Base-by-base conservation (phyloP, 2,329 filamentous ascomycete genomes). In the Alternaria dauci region DNA sequence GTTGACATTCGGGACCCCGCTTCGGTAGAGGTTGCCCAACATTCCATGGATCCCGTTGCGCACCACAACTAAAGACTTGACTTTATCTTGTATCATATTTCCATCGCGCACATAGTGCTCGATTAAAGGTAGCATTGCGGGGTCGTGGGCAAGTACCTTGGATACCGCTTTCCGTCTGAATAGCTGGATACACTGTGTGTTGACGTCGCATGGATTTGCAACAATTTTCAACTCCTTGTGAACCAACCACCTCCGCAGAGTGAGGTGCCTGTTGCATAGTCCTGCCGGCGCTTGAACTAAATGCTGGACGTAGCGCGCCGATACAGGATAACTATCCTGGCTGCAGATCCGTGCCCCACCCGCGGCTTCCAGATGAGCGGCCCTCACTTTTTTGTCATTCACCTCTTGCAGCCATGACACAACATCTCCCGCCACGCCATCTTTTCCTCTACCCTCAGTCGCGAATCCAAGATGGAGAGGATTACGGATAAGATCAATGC, bases 401-500 rank as follows among this genome's bases (percentile, higher is more conserved):
- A 66, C 57, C 60, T 67, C 59, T 61, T 52, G 54, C 58, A 66
- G 67, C 66, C 67, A 76, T 77, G 75, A 74, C 72, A 71, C 72
- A 60, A 47, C 46, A 48, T 59, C 56, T 64, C 59, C 60, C 30
- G 44, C 65, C 58, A 63, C 64, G 23, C 28, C 55, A 54, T 52
- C 50, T 52, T 57, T 32, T 42, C 42, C 41, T 20, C 48, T 20
- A 47, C 30, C 26, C 39, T 53, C 44, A 25, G 46, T 47, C 44
- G 16, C 41, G 30, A 39, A 26, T 30, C 18, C 57, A 62, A 44
- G 28, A 78, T 78, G 76, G 76, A 78, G 72, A 95, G 92, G 81
- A 94, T 97, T 77, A 96, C 93, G 65, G 91, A 96, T 85, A 97
- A 97, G 85, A 94, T 98, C 76, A 91, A 92, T 81, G 92, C 93